Percentiles rank a stretch among this genome's conserved stretches.
Conservation (phyloP, 129 eudicot species). For the Centaurea solstitialis region DNA sequence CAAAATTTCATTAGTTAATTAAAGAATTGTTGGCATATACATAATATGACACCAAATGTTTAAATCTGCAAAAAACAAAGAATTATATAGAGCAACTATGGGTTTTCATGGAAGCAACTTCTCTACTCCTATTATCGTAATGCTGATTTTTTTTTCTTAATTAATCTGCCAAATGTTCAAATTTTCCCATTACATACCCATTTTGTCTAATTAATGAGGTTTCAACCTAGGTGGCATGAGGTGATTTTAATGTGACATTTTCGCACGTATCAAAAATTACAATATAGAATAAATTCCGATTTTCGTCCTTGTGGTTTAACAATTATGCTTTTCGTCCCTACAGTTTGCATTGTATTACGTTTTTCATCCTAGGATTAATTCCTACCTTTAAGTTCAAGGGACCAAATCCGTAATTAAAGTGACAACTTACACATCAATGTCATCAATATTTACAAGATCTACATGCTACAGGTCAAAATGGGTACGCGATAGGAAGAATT, state of each 20-base stretch:
- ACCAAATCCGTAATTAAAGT: too few species aligned
- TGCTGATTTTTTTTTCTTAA: too few species aligned
- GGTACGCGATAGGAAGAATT: too few species aligned
- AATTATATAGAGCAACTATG: not conserved
- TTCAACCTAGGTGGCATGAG: not conserved
- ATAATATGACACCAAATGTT: not conserved
- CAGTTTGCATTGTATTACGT: too few species aligned
- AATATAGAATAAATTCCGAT: too few species aligned
- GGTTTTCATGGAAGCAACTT: too few species aligned
- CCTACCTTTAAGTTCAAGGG: too few species aligned
- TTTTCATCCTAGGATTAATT: too few species aligned
- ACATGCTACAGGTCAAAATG: too few species aligned
- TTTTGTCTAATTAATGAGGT: not conserved
- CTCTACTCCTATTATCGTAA: not conserved
- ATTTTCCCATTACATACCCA: not conserved
- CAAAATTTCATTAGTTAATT: not conserved
- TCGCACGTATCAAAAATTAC: not conserved
- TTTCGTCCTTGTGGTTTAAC: too few species aligned
- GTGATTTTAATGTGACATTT: not conserved
- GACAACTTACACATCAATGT: not conserved
- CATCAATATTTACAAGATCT: not conserved
- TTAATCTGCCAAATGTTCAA: not conserved
- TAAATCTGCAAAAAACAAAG: not conserved
- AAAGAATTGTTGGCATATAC: slow-evolving; percentile 2
- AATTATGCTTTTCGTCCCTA: too few species aligned